A percentile compares a stretch with the other conserved stretches of the same genome.
Evolutionary conservation across 345 rosid species (phyloP).

Genomic region (Turnera subulata): DNA sequence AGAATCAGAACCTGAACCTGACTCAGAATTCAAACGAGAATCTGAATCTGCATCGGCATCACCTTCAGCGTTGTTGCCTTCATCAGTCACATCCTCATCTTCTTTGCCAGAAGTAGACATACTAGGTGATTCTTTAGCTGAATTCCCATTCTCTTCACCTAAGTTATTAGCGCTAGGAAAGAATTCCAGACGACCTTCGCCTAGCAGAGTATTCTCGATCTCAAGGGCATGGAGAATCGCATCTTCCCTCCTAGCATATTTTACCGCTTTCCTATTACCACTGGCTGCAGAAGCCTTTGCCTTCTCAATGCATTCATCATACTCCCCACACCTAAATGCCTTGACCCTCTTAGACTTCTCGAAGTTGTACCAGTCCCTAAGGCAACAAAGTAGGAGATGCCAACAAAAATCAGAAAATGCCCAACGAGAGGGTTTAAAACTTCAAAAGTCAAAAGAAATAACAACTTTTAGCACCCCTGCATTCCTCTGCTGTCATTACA

Average conservation of each 20-base stretch:
- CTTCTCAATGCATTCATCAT: constrained; percentile 71
- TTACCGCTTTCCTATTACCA: constrained; percentile 67
- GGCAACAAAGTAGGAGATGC: constrained; percentile 17
- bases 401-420: not conserved
- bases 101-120: constrained; percentile 50
- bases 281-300: constrained; percentile 76
- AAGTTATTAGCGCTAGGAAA: constrained; percentile 30
- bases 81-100: constrained; percentile 37
- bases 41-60: constrained; percentile 11
- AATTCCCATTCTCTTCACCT: constrained; percentile 32
- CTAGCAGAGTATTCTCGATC: constrained; percentile 71
- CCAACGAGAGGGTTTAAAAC: not conserved
- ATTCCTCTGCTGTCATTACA: no score
- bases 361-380: constrained; percentile 94
- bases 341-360: constrained; percentile 93
- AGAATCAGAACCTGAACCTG: constrained; percentile 5
- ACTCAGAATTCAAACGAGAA: constrained; percentile 8
- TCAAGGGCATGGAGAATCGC: constrained; percentile 91
- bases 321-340: constrained; percentile 97
- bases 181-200: constrained; percentile 46
- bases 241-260: constrained; percentile 89
- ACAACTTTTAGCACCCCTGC: no score
- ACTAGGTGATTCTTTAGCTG: constrained; percentile 46
- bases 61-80: constrained; percentile 37
- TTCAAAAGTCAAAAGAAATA: no score